Evolutionary conservation across 2,329 filamentous ascomycete species (phyloP), one percentile per base, ranked within the genome.

Genomic region (Epichloe aotearoae): DNA sequence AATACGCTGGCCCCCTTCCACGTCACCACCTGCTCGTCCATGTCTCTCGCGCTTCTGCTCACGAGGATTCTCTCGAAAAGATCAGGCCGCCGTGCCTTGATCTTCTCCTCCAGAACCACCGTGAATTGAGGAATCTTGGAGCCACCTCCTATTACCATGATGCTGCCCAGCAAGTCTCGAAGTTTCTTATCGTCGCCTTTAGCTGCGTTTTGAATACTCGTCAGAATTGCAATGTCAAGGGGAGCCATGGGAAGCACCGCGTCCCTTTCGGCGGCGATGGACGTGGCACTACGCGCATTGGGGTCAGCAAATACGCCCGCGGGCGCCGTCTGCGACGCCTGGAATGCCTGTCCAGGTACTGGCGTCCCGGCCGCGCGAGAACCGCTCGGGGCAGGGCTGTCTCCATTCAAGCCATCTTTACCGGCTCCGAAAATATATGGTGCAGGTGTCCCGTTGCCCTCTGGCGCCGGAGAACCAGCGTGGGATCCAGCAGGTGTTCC

Each of bases 1-100:
- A 96, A 98, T 15, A 98, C 90, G 64, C 89, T 95, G 1, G 88
- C 93, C 4, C 93, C 93, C 75, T 98, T 98, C 93, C 93, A 98
- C 8, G 84, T 83, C 49, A 97, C 86, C n/a, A 97, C 90, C 68
- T 96, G 89, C 53, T 93, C 88, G 68, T 98, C 93, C 72, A 98
- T 84, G 60, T 98, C 93, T 60, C 91, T 76, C 0, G 93, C 93
- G 75, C 75, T 93, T 54, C 76, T 73, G 54, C 79, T 81, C 49
- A 83, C 80, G 23, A 82, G 67, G 54, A 83, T 80, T 53, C 74
- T 72, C 34, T 83, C 81, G 19, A 68, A 67, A 43, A 84, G 66
- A 56, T 83, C 80, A 4, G 79, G 79, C 42, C 79, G 69, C 47
- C 83, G 74, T 54, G 77, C 75, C 60, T 88, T 83, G 47, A 97